phyloP scores from a whole-genome alignment of 1,284 basidiomycete species.

The Sphaerobolus stellatus region DNA sequence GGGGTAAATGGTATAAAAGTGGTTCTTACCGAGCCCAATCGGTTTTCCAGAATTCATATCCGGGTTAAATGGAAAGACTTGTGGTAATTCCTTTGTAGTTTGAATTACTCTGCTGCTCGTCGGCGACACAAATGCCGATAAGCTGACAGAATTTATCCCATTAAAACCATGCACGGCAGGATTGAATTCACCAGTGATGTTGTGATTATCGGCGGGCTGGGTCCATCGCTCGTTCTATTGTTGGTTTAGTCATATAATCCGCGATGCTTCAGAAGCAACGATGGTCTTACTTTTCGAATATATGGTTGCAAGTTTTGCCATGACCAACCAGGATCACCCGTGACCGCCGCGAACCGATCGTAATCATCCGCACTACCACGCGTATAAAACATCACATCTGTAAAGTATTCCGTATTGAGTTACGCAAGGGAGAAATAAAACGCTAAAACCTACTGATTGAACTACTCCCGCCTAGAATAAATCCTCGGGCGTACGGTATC shows the following conservation, averaged over 20 bases:
- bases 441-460: constrained; percentile 1
- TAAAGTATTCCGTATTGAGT: neutral
- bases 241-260: neutral
- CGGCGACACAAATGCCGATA: constrained; percentile 33
- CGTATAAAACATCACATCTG: constrained; percentile 9
- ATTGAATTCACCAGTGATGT: constrained; percentile 9
- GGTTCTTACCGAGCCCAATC: constrained; percentile 19
- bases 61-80: constrained; percentile 21
- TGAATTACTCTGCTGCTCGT: constrained; percentile 15
- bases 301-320: constrained; percentile 4
- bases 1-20: neutral
- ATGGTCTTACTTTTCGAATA: neutral
- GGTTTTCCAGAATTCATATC: constrained; percentile 24
- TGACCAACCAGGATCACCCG: constrained; percentile 7
- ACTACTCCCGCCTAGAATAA: constrained; percentile 6
- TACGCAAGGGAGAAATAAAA: neutral
- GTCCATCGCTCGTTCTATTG: constrained; percentile 3
- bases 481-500: neutral
- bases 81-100: constrained; percentile 9
- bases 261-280: neutral
- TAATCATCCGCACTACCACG: constrained; percentile 7
- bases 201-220: constrained; percentile 3
- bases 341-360: constrained; percentile 4
- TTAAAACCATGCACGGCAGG: constrained; percentile 31
- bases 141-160: constrained; percentile 45